These are phyloP conservation scores for Fusarium sp. DNA, from an alignment of 2,329 filamentous ascomycete genomes.

Conservation along the genomic window DNA sequence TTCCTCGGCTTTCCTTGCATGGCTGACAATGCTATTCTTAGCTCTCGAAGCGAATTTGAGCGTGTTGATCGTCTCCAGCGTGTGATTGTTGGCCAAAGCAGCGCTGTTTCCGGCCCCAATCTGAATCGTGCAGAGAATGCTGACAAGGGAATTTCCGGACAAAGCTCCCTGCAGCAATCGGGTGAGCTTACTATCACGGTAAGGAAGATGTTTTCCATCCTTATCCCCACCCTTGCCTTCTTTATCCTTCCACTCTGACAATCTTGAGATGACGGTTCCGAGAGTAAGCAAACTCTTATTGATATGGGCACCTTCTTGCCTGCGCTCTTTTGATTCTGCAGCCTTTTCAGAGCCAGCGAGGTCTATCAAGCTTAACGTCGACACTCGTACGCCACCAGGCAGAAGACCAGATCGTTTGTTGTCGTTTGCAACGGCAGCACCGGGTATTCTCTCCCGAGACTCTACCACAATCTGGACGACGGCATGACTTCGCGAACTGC, in stretches of 20 bases:
- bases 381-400: constrained; percentile 93
- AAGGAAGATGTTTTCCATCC: constrained; percentile 91
- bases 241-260: constrained; percentile 91
- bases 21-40: constrained; percentile 97
- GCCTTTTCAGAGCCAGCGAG: constrained; percentile 95
- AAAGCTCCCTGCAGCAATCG: constrained; percentile 90
- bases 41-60: constrained; percentile 96
- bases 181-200: constrained; percentile 97
- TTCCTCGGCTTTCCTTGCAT: constrained; percentile 94
- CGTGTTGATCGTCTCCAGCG: constrained; percentile 90
- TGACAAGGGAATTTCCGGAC: constrained; percentile 92
- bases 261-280: constrained; percentile 90
- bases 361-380: constrained; percentile 94
- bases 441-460: constrained; percentile 84
- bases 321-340: constrained; percentile 91
- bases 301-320: constrained; percentile 95
- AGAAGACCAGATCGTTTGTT: constrained; percentile 74
- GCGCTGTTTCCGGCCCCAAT: constrained; percentile 79
- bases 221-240: constrained; percentile 76
- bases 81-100: constrained; percentile 77
- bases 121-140: constrained; percentile 96
- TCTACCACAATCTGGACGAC: constrained; percentile 99
- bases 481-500: constrained; percentile 96
- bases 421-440: constrained; percentile 49
- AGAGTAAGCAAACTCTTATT: constrained; percentile 97